Evolutionary conservation across 495 filamentous ascomycete genomes (phyloP), one percentile per base, ranked within the genome.

Genomic region (Talaromyces liani): DNA sequence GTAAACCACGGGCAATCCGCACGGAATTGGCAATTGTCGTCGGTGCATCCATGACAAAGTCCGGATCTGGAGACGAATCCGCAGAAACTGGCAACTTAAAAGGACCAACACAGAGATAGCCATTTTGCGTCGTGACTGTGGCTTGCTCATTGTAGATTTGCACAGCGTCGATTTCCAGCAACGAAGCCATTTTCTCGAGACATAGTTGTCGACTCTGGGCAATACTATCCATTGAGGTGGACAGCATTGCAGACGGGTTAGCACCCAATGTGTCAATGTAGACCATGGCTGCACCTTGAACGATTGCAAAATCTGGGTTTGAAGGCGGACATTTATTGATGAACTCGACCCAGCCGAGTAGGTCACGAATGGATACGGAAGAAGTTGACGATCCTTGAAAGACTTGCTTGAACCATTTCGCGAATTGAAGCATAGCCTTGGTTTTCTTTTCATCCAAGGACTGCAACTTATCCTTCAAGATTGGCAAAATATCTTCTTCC

Each of bases 261-360:
- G 95, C 93, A 45, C 95, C 95, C 6, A 98, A 80, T 1, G 91
- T 92, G 73, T 99, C 95, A 63, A 98, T 88, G 69, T 92, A 99
- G 4, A 98, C 93, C 80, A 97, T 91, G 2, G 93, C 91, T 51
- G 93, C 94, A 33, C 95, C 95, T 69, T 98, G 91, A 0, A 91
- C 75, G 29, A 97, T 76, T 0, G 83, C 82, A 64, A 86, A 85
- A 14, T 78, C 62, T 0, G 75, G 70, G 64, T 91, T 80, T 1
- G 77, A 66, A 14, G 70, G 68, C 6, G 75, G 66, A 65, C 76
- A 86, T 4, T 77, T 78, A 69, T 98, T 97, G 69, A 96, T 81
- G 72, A 99, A 98, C 49, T 91, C 81, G n/a, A 95, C 89, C 95
- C 94, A 98, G 9, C 88, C 86, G 27, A 98, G 82, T 39, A 95